Evolutionary conservation across 2,329 filamentous ascomycete species (phyloP), one percentile per base, ranked within the genome.

Genomic region (Didymella arachidicola): DNA sequence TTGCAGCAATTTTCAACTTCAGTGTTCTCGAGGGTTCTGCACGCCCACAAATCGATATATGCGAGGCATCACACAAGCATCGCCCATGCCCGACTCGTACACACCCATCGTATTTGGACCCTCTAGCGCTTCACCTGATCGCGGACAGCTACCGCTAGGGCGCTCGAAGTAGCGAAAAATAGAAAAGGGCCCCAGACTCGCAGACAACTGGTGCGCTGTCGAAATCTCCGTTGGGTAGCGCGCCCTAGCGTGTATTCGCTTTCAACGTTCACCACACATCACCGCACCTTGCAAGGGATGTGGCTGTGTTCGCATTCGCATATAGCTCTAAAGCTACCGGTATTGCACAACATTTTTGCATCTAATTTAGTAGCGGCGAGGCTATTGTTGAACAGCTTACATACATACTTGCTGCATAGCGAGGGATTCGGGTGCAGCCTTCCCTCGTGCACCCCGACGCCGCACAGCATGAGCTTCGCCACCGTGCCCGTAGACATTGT

Each of bases 51-150:
- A 43, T 59, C 56, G 27, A 59, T 59, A 54, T 22, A 41, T 50
- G 56, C 49, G 7, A 34, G 16, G 22, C 50, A 32, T 32, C 32
- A 49, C 50, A 45, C 49, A 59, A 41, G 49, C 44, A 53, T 34
- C n/a, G 26, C 18, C 44, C 44, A 49, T 53, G 12, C 56, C 56
- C 34, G 53, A 53, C 32, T 27, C 56, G 56, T 53, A 53, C 56
- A 50, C 56, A 53, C 45, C 32, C 50, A 18, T 59, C 56, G 56
- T 59, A 53, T 47, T 52, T 36, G 57, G 34, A 22, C 16, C 18
- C 46, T 36, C 52, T 60, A 56, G 57, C 47, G 52, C 47, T 52
- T 53, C 57, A 60, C 57, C 52, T 56, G 53, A 53, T 48, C 25
- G 25, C 42, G 38, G 47, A 29, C 8, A 54, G 56, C 50, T 44